Percentiles rank a stretch among this genome's conserved stretches.
Evolutionary conservation across 176 grass and related monocot genomes (phyloP).

Genomic region (Dendrocalamus sinicus): DNA sequence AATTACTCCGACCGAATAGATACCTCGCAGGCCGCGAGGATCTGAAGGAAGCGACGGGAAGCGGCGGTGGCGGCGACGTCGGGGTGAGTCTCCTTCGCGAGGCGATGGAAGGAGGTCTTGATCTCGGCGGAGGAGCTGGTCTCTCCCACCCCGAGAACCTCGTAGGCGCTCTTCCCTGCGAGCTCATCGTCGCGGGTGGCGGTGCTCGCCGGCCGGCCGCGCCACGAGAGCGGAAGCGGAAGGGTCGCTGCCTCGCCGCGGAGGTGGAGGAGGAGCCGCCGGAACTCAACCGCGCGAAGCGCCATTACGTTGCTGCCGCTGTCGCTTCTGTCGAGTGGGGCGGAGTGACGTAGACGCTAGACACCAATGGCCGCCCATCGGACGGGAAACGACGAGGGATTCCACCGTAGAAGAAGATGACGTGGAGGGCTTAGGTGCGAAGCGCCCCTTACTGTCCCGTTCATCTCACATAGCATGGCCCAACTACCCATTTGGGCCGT

Average conservation of each 20-base stretch:
- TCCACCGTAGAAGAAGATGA: background rate
- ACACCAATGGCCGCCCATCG: background rate
- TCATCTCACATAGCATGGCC: background rate
- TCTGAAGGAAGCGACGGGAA: slow-evolving; percentile 75
- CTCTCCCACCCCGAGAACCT: slow-evolving; percentile 81
- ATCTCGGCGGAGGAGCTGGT: slow-evolving; percentile 77
- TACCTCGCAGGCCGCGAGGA: slow-evolving; percentile 93
- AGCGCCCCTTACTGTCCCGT: background rate
- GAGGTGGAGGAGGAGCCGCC: slow-evolving; percentile 36
- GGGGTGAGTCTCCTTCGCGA: slow-evolving; percentile 94
- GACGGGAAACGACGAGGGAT: background rate
- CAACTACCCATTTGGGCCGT: background rate
- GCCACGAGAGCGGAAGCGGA: slow-evolving; percentile 29
- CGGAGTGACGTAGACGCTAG: background rate
- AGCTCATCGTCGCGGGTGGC: slow-evolving; percentile 41
- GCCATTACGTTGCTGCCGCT: slow-evolving; percentile 47
- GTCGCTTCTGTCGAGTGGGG: background rate
- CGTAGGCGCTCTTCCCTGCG: slow-evolving; percentile 80
- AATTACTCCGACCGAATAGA: background rate
- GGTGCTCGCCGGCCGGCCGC: slow-evolving; percentile 31
- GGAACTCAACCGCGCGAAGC: slow-evolving; percentile 53
- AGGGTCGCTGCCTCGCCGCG: slow-evolving; percentile 30
- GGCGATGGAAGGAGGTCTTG: slow-evolving; percentile 81
- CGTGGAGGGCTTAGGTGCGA: background rate
- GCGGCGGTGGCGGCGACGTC: slow-evolving; percentile 59